Evolutionary conservation across 371 early-diverging fungal genomes (phyloP).

Genomic region (Zychaea mexicana): DNA sequence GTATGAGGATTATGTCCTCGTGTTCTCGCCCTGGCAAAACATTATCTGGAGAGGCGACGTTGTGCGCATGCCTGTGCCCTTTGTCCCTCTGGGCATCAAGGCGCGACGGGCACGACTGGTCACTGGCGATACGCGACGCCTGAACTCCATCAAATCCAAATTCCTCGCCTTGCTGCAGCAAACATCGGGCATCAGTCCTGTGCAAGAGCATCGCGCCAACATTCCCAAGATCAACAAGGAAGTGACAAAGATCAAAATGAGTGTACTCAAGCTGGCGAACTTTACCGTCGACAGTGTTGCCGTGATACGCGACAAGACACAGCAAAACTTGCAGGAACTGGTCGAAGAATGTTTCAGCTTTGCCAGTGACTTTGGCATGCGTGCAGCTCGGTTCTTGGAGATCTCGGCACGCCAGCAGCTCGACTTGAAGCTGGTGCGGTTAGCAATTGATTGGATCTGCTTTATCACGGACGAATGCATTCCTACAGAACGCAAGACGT

Average conservation of each 20-base stretch:
- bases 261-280: constrained; percentile 57
- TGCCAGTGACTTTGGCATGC: constrained; percentile 77
- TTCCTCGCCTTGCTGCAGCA: constrained; percentile 50
- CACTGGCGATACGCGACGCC: constrained; percentile 44
- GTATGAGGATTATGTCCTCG: constrained; percentile 51
- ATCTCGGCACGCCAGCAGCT: constrained; percentile 50
- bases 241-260: constrained; percentile 58
- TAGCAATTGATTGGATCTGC: constrained; percentile 86
- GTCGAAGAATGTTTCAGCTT: constrained; percentile 83
- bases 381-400: constrained; percentile 67
- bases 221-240: constrained; percentile 61
- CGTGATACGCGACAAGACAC: constrained; percentile 54
- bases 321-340: constrained; percentile 62
- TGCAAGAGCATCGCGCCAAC: constrained; percentile 63
- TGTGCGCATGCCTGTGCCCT: constrained; percentile 38
- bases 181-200: constrained; percentile 44
- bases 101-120: constrained; percentile 70
- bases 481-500: constrained; percentile 78
- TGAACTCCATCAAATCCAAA: constrained; percentile 47
- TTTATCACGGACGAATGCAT: constrained; percentile 81
- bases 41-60: constrained; percentile 61
- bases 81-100: constrained; percentile 58
- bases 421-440: constrained; percentile 62
- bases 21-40: constrained; percentile 59
- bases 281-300: constrained; percentile 56